phyloP scores from a whole-genome alignment of 108 stramenopile species.

The Nitzschia palea region DNA sequence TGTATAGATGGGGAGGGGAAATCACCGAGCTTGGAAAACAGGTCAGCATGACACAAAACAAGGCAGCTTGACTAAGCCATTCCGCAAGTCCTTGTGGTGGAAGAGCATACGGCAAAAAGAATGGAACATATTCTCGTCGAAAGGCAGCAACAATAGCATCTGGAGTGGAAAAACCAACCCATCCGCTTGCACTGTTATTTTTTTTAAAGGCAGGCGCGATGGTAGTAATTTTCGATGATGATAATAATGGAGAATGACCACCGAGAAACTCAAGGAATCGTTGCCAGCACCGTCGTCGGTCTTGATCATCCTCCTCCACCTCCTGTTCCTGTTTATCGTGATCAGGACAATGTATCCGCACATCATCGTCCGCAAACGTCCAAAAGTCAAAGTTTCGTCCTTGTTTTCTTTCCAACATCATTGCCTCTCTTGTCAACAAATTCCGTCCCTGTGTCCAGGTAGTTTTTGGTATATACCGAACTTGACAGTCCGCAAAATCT shows the following conservation, averaged over 20 bases:
- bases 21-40: neutral
- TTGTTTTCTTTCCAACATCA: neutral
- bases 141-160: neutral
- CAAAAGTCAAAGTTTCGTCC: neutral
- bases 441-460: constrained; percentile 4
- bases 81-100: neutral
- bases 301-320: too few species aligned
- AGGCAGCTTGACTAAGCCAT: neutral
- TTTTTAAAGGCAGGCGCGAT: neutral
- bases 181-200: neutral
- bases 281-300: neutral
- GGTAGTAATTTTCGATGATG: neutral
- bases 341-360: neutral
- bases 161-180: neutral
- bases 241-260: neutral
- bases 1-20: neutral
- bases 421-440: neutral
- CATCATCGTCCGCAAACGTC: neutral
- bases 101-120: neutral
- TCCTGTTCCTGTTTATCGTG: too few species aligned
- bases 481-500: neutral
- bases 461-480: neutral
- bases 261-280: neutral
- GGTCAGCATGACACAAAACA: neutral
- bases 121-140: neutral